A percentile compares a stretch with the other conserved stretches of the same genome.
phyloP scores from a whole-genome alignment of 2,329 filamentous ascomycete species.

The Tothia fuscella region DNA sequence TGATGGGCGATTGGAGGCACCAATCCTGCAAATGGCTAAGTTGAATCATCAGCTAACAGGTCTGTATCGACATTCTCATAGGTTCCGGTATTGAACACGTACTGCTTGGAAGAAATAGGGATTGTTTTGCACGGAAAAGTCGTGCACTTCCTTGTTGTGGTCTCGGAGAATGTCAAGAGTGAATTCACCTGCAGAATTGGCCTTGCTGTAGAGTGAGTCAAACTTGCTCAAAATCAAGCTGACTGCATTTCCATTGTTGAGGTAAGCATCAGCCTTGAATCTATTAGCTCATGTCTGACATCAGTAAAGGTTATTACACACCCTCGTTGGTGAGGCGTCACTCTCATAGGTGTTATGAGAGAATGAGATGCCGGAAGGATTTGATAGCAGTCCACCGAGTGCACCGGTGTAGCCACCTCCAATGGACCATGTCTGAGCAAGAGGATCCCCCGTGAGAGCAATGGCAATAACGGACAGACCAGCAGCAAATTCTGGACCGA shows the following conservation, averaged over 20 bases:
- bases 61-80: constrained; percentile 10
- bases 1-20: constrained; percentile 18
- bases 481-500: background rate
- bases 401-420: constrained; percentile 2
- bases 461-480: constrained; percentile 9
- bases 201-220: constrained; percentile 15
- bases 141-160: constrained; percentile 17
- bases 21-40: constrained; percentile 19
- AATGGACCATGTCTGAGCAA: constrained; percentile 10
- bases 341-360: constrained; percentile 25
- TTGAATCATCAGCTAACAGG: background rate
- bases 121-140: constrained; percentile 20
- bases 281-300: background rate
- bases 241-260: constrained; percentile 15
- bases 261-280: background rate
- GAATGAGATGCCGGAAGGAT: constrained; percentile 17
- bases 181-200: constrained; percentile 19
- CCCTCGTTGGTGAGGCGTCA: constrained; percentile 21
- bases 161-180: constrained; percentile 20
- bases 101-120: constrained; percentile 19
- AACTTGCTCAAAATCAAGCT: constrained; percentile 8
- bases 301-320: constrained; percentile 16
- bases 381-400: constrained; percentile 17
- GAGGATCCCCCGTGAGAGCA: constrained; percentile 7
- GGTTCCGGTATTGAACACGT: constrained; percentile 14